These are phyloP conservation scores for Glutinoglossum americanum DNA, from an alignment of 495 filamentous ascomycete genomes.

Conservation along the genomic window DNA sequence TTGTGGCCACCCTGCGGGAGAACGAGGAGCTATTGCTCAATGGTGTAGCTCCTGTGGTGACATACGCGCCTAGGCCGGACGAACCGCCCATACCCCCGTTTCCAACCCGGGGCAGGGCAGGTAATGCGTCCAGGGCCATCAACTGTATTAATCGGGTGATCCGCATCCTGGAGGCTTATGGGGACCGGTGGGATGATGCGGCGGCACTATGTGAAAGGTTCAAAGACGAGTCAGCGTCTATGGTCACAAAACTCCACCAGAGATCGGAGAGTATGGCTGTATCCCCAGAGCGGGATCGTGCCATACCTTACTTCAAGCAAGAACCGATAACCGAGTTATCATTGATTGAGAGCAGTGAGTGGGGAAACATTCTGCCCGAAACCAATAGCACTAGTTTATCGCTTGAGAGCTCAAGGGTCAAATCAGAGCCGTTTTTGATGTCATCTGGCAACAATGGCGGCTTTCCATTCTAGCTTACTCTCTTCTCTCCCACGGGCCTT, in stretches of 20 bases:
- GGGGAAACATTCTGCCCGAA: background rate
- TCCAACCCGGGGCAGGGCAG: background rate
- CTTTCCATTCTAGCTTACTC: background rate
- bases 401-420: background rate
- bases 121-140: background rate
- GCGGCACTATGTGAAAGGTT: background rate
- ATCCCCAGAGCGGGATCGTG: background rate
- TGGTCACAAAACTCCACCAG: background rate
- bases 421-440: background rate
- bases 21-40: conserved; percentile 24
- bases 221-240: background rate
- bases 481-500: background rate
- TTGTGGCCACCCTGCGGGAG: conserved; percentile 40
- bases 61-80: background rate
- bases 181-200: background rate
- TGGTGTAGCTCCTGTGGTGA: background rate
- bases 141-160: conserved; percentile 1
- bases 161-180: background rate
- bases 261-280: background rate
- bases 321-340: background rate
- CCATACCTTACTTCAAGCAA: background rate
- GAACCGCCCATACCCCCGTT: background rate
- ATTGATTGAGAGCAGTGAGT: background rate
- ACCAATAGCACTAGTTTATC: background rate
- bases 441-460: background rate